phyloP scores from a whole-genome alignment of 2,329 filamentous ascomycete species.

The Curvularia spicifera region DNA sequence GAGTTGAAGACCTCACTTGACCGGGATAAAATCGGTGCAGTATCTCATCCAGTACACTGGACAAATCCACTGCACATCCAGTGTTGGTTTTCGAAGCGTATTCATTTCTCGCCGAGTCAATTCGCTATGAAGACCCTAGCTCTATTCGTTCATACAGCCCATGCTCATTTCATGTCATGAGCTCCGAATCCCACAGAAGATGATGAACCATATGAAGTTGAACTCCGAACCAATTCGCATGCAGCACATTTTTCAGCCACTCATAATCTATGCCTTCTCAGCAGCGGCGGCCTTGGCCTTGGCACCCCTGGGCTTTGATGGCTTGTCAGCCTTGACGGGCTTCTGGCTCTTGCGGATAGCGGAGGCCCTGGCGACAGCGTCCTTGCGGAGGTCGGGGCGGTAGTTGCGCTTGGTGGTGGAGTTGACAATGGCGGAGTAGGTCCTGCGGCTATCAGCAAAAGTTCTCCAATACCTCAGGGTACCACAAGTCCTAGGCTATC shows the following conservation, averaged over 20 bases:
- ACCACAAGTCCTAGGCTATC: neutral
- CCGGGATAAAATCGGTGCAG: neutral
- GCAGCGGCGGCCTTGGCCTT: slow-evolving; percentile 79
- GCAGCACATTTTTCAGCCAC: slow-evolving; percentile 15
- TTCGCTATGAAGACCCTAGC: slow-evolving; percentile 19
- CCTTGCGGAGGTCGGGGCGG: slow-evolving; percentile 62
- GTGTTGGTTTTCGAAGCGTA: slow-evolving; percentile 17
- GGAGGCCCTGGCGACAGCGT: slow-evolving; percentile 83
- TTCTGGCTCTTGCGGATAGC: slow-evolving; percentile 82
- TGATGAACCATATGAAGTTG: slow-evolving; percentile 30
- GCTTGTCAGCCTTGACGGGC: slow-evolving; percentile 75
- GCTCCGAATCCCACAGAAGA: slow-evolving; percentile 21
- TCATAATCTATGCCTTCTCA: slow-evolving; percentile 38
- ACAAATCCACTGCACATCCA: neutral
- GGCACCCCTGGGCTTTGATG: slow-evolving; percentile 77
- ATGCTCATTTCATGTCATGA: slow-evolving; percentile 19
- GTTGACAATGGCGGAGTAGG: slow-evolving; percentile 88
- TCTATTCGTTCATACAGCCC: slow-evolving; percentile 18
- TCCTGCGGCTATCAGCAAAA: slow-evolving; percentile 55
- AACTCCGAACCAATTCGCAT: slow-evolving; percentile 25
- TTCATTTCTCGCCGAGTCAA: slow-evolving; percentile 20
- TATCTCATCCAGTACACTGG: neutral
- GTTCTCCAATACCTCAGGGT: neutral
- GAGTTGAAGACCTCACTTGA: neutral
- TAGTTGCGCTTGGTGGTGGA: slow-evolving; percentile 83